These are phyloP conservation scores for Microdochium bolleyi DNA, from an alignment of 2,329 filamentous ascomycete species.

Conservation along the genomic window DNA sequence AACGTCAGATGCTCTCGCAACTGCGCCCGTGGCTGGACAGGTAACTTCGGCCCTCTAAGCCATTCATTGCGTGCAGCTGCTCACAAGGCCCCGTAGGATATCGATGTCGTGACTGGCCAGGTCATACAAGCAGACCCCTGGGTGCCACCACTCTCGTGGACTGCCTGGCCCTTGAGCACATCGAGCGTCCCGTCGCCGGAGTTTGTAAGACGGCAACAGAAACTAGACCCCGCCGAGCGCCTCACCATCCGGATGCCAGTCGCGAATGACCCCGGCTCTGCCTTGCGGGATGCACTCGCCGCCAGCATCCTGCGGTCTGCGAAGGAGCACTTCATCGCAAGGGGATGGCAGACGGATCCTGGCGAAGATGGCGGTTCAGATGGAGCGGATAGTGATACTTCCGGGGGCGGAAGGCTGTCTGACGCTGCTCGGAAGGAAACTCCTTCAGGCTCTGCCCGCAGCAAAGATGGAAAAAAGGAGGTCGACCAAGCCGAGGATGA, in stretches of 20 bases:
- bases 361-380: neutral
- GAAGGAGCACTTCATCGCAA: slow-evolving; percentile 38
- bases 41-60: slow-evolving; percentile 14
- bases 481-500: slow-evolving; percentile 1
- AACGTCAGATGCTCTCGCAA: slow-evolving; percentile 1
- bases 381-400: neutral
- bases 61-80: neutral
- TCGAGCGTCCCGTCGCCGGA: slow-evolving; percentile 50
- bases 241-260: slow-evolving; percentile 41
- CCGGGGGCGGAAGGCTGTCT: too few species aligned
- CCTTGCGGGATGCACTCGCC: slow-evolving; percentile 62
- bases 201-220: slow-evolving; percentile 34
- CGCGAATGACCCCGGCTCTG: slow-evolving; percentile 42
- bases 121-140: slow-evolving; percentile 26
- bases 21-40: slow-evolving; percentile 17
- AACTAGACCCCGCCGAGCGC: slow-evolving; percentile 35
- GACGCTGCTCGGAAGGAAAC: too few species aligned
- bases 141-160: slow-evolving; percentile 58
- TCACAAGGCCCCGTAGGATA: slow-evolving; percentile 12
- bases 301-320: slow-evolving; percentile 59
- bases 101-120: slow-evolving; percentile 17
- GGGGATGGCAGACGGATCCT: neutral
- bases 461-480: too few species aligned
- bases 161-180: slow-evolving; percentile 72
- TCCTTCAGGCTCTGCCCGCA: too few species aligned